phyloP scores from a whole-genome alignment of 352 stramenopile genomes.

The Phytophthora vignae region DNA sequence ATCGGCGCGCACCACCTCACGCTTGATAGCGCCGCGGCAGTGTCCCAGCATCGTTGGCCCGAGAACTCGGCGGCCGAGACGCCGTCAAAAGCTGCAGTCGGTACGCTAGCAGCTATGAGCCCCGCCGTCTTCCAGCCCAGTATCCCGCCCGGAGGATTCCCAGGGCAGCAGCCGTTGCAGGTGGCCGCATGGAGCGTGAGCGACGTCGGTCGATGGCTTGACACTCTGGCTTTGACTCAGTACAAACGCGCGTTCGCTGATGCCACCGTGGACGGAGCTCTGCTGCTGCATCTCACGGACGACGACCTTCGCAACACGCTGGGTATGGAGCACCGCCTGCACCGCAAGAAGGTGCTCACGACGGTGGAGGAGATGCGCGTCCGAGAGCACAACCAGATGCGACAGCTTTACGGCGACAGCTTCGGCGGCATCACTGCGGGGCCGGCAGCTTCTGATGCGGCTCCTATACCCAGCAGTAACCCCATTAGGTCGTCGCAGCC shows the following conservation, averaged over 20 bases:
- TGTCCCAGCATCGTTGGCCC: conserved; percentile 70
- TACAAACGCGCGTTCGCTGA: conserved; percentile 92
- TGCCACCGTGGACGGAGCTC: conserved; percentile 88
- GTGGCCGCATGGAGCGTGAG: conserved; percentile 86
- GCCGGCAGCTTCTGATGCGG: conserved; percentile 12
- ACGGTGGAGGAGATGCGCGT: conserved; percentile 79
- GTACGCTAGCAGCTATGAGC: conserved; percentile 5
- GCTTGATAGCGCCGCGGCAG: conserved; percentile 78
- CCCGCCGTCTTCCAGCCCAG: conserved; percentile 50
- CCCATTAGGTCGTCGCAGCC: not conserved
- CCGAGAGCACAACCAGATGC: conserved; percentile 56
- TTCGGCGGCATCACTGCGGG: conserved; percentile 1
- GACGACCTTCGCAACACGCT: conserved; percentile 95
- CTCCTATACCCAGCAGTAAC: conserved; percentile 12
- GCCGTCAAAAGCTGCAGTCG: conserved; percentile 3
- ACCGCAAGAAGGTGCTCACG: conserved; percentile 97
- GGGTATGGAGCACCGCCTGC: conserved; percentile 94
- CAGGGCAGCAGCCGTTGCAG: conserved; percentile 71
- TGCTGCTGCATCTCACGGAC: conserved; percentile 90
- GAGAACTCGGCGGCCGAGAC: conserved; percentile 47
- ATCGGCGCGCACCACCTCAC: conserved; percentile 93
- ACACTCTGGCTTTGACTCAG: conserved; percentile 88
- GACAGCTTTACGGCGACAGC: conserved; percentile 46
- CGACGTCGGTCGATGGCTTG: conserved; percentile 91
- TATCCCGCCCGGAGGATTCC: conserved; percentile 61